phyloP scores from a whole-genome alignment of 352 stramenopile genomes.

The Globisporangium paroecandrum region DNA sequence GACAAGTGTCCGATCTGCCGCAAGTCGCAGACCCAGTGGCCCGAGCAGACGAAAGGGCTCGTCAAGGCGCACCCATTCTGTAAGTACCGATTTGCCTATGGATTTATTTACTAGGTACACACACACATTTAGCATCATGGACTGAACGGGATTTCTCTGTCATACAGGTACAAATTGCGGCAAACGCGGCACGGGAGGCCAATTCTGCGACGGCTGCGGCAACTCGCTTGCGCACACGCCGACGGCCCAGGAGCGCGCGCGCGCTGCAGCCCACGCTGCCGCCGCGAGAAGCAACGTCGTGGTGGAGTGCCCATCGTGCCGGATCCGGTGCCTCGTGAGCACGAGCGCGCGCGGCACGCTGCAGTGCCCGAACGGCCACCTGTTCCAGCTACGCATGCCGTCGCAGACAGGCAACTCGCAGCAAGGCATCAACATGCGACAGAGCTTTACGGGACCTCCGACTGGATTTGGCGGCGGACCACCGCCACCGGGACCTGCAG shows the following conservation, averaged over 20 bases:
- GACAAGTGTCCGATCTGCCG: slow-evolving; percentile 89
- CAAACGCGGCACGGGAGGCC: slow-evolving; percentile 63
- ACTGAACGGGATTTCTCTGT: not conserved
- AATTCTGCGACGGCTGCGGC: slow-evolving; percentile 73
- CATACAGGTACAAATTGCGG: slow-evolving; percentile 63
- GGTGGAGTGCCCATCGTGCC: slow-evolving; percentile 69
- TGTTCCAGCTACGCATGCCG: slow-evolving; percentile 74
- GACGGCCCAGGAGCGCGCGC: slow-evolving; percentile 64
- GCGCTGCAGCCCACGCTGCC: slow-evolving; percentile 41
- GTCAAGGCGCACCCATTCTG: slow-evolving; percentile 85
- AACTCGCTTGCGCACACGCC: slow-evolving; percentile 70
- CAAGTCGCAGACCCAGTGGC: slow-evolving; percentile 80
- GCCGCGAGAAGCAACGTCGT: slow-evolving; percentile 67
- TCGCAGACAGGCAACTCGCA: slow-evolving; percentile 40
- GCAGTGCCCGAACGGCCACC: slow-evolving; percentile 70
- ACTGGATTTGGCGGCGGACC: slow-evolving; percentile 4
- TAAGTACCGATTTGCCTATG: slow-evolving; percentile 19
- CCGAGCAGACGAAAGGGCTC: slow-evolving; percentile 79
- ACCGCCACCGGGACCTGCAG: not conserved
- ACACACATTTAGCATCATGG: not conserved
- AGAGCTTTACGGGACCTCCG: slow-evolving; percentile 28
- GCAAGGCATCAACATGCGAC: slow-evolving; percentile 20
- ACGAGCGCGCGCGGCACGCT: slow-evolving; percentile 66
- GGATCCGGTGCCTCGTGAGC: slow-evolving; percentile 75
- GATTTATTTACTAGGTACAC: not conserved